phyloP scores from a whole-genome alignment of 1,139 yeast species.

The Saccharomyces hybrid region DNA sequence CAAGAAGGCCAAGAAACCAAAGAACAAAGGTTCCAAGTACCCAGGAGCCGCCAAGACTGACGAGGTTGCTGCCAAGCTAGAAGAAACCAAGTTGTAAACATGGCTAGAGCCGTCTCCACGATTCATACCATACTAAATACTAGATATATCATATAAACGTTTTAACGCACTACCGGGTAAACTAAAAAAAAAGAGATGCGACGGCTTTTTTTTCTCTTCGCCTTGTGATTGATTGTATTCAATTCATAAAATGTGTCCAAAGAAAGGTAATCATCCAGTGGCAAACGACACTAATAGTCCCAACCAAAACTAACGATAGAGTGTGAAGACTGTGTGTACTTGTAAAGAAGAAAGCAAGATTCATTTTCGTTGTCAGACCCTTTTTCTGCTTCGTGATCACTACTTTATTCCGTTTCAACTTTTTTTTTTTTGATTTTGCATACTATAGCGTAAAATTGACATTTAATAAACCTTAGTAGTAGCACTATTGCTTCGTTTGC shows the following conservation, averaged over 20 bases:
- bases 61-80: constrained; percentile 30
- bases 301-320: background rate
- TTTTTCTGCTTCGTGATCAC: background rate
- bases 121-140: background rate
- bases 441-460: constrained; percentile 1
- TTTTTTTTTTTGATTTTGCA: background rate
- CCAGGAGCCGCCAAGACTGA: constrained; percentile 46
- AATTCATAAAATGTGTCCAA: background rate
- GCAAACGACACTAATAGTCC: background rate
- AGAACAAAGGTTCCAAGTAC: constrained; percentile 78
- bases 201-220: background rate
- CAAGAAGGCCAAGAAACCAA: constrained; percentile 66
- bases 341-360: background rate
- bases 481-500: background rate
- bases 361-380: background rate
- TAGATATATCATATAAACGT: background rate
- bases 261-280: background rate
- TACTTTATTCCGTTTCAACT: background rate
- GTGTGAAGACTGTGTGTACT: background rate
- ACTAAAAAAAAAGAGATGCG: background rate
- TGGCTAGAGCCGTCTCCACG: background rate
- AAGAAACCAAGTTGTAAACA: constrained; percentile 21
- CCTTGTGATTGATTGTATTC: background rate
- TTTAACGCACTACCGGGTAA: background rate
- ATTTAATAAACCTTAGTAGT: constrained; percentile 5